Conservation (phyloP, 1,139 yeast species). For the Lodderomyces jiufengensis region DNA sequence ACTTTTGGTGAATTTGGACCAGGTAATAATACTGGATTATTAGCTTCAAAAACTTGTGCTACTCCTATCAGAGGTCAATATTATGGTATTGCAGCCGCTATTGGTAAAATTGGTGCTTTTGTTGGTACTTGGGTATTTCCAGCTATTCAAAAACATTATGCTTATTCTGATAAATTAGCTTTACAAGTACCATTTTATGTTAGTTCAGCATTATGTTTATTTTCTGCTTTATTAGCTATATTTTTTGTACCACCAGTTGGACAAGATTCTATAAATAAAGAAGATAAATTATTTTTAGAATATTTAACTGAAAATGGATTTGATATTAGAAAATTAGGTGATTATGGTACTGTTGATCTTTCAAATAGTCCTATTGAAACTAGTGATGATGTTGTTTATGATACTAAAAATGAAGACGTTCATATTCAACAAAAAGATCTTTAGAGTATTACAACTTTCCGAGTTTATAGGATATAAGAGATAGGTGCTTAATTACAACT, state of each 20-base stretch:
- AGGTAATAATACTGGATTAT: slow-evolving; percentile 85
- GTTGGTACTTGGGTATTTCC: slow-evolving; percentile 91
- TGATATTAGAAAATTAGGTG: slow-evolving; percentile 50
- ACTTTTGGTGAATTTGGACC: slow-evolving; percentile 93
- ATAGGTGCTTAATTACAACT: not conserved
- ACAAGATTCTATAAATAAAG: slow-evolving; percentile 76
- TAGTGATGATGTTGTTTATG: slow-evolving; percentile 3
- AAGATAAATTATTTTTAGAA: slow-evolving; percentile 65
- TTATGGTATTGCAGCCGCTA: slow-evolving; percentile 88
- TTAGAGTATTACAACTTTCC: not conserved
- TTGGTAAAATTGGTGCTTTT: slow-evolving; percentile 90
- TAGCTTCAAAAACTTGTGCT: slow-evolving; percentile 84
- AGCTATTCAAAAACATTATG: slow-evolving; percentile 48
- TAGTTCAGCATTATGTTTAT: slow-evolving; percentile 70
- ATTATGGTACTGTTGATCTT: slow-evolving; percentile 6
- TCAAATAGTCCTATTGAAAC: not conserved
- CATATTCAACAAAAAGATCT: slow-evolving; percentile 1
- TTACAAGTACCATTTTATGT: slow-evolving; percentile 78
- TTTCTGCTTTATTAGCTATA: slow-evolving; percentile 66
- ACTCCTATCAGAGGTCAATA: slow-evolving; percentile 88
- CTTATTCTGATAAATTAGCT: slow-evolving; percentile 35
- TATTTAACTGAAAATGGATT: slow-evolving; percentile 61
- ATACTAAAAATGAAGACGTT: slow-evolving; percentile 2
- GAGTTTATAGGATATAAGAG: not conserved
- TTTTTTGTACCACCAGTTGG: slow-evolving; percentile 77